Percentiles rank a stretch among this genome's conserved stretches.
Evolutionary conservation across 83 land plant species (phyloP).

Genomic region (Diphasiastrum complanatum): DNA sequence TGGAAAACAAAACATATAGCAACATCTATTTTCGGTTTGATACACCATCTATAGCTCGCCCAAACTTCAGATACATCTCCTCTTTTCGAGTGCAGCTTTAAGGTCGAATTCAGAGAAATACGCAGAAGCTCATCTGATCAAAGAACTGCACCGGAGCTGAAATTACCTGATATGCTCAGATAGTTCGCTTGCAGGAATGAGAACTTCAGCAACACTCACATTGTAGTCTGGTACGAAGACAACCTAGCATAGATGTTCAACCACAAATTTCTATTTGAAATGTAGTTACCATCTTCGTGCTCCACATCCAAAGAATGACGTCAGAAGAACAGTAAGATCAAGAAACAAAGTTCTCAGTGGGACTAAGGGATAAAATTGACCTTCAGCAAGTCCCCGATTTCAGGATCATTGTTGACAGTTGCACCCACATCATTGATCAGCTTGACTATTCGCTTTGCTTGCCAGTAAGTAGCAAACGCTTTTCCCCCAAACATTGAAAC

Average conservation of each 20-base stretch:
- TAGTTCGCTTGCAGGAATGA: conserved; percentile 91
- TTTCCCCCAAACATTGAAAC: conserved; percentile 97
- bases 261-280: too few species aligned
- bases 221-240: conserved; percentile 92
- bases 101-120: too few species aligned
- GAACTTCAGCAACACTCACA: conserved; percentile 94
- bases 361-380: conserved; percentile 24
- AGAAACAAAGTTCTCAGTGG: conserved; percentile 7
- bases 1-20: too few species aligned
- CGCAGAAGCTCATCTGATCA: too few species aligned
- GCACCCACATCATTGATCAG: conserved; percentile 85
- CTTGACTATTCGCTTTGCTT: conserved; percentile 95
- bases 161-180: conserved; percentile 95
- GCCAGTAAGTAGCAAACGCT: conserved; percentile 96
- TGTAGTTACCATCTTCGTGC: not conserved
- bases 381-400: conserved; percentile 87
- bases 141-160: not conserved
- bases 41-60: too few species aligned
- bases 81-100: too few species aligned
- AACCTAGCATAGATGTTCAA: conserved; percentile 41
- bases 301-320: not conserved
- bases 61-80: too few species aligned
- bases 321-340: too few species aligned
- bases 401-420: conserved; percentile 78
- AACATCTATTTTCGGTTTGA: too few species aligned